phyloP scores from a whole-genome alignment of 129 eudicot species.

The Tagetes erecta region DNA sequence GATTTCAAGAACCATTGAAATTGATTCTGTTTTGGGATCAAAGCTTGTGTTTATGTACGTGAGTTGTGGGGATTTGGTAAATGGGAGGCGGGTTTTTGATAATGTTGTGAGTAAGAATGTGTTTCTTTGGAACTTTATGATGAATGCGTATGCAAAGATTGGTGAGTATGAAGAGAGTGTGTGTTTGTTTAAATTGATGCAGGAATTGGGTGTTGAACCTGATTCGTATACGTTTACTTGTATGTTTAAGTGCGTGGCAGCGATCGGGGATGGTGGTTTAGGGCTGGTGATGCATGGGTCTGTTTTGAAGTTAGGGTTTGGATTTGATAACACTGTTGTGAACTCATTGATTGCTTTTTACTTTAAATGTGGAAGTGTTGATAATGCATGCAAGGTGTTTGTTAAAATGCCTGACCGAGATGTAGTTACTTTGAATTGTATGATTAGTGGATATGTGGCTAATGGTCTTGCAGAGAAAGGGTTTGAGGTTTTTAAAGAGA shows the following conservation, averaged over 20 bases:
- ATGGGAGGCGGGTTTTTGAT: conserved; percentile 55
- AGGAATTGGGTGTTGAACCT: conserved; percentile 45
- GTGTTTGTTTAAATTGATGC: conserved; percentile 47
- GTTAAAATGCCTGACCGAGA: conserved; percentile 59
- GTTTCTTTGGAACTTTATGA: conserved; percentile 65
- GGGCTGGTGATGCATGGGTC: conserved; percentile 55
- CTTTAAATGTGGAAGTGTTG: conserved; percentile 40
- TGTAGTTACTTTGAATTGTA: conserved; percentile 60
- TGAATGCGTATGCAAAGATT: conserved; percentile 57
- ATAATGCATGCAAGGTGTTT: conserved; percentile 53
- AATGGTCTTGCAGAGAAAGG: conserved; percentile 45
- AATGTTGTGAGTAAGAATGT: conserved; percentile 46
- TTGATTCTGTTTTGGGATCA: conserved; percentile 49
- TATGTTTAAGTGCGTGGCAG: conserved; percentile 53
- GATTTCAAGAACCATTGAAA: conserved; percentile 25
- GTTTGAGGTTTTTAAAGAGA: conserved; percentile 40
- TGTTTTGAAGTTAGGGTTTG: conserved; percentile 46
- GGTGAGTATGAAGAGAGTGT: conserved; percentile 54
- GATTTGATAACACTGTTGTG: conserved; percentile 46
- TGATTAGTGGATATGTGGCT: conserved; percentile 61
- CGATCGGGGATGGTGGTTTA: conserved; percentile 29
- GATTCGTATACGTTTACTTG: conserved; percentile 58
- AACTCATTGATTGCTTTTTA: conserved; percentile 57
- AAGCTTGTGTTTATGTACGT: conserved; percentile 80
- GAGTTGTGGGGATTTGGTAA: conserved; percentile 60